Percentiles rank a stretch among this genome's conserved stretches.
These are phyloP conservation scores for Nyctanthes arbortristis DNA, from an alignment of 257 asterid species.

Conservation along the genomic window DNA sequence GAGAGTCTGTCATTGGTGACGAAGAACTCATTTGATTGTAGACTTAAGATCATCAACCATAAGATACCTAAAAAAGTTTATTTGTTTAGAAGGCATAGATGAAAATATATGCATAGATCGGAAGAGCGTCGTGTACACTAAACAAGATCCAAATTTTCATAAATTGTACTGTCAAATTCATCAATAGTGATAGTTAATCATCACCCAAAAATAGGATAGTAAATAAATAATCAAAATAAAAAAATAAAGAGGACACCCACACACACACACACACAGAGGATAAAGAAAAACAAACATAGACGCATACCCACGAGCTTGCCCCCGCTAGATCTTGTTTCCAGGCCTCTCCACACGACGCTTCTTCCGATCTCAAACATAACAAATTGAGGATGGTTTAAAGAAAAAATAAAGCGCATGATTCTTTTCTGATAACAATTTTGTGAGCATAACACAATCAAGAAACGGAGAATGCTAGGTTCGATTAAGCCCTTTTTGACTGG, in stretches of 20 bases:
- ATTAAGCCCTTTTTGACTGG: background rate
- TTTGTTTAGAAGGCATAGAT: too few relatives aligned
- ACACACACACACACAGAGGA: background rate
- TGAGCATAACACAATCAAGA: background rate
- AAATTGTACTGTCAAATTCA: too few relatives aligned
- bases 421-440: background rate
- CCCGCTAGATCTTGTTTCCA: slow-evolving; percentile 30
- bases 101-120: too few relatives aligned
- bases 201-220: too few relatives aligned
- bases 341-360: slow-evolving; percentile 18
- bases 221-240: too few relatives aligned
- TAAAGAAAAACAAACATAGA: background rate
- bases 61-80: too few relatives aligned
- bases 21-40: background rate
- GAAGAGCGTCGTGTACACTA: too few relatives aligned
- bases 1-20: too few relatives aligned
- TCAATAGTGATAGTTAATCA: too few relatives aligned
- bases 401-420: background rate
- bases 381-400: background rate
- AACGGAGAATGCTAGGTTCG: background rate
- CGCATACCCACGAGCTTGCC: slow-evolving; percentile 40
- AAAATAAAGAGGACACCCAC: too few relatives aligned
- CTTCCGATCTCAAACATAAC: background rate
- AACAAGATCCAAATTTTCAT: too few relatives aligned
- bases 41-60: too few relatives aligned